Conservation (phyloP, 2,329 filamentous ascomycete genomes). For the Fusarium musae region DNA sequence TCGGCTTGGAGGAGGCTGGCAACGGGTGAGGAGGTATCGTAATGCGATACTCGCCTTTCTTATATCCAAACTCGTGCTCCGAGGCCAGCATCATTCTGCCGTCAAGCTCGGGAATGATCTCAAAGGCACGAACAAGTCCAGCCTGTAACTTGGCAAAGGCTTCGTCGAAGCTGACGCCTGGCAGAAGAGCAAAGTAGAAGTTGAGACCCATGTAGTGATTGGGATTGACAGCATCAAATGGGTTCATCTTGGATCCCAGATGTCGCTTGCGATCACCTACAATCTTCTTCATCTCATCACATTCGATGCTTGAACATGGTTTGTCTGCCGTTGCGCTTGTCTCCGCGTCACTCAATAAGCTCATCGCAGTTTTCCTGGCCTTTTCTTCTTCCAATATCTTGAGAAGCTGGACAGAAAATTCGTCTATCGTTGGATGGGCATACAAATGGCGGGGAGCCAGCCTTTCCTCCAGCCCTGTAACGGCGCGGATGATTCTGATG, state of each 20-base stretch:
- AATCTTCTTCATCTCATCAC: not conserved
- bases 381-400: not conserved
- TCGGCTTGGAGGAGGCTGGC: not conserved
- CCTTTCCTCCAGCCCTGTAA: not conserved
- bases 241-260: constrained; percentile 1
- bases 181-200: constrained; percentile 2
- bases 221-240: constrained; percentile 6
- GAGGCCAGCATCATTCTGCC: constrained; percentile 13
- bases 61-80: constrained; percentile 2
- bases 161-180: not conserved
- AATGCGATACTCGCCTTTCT: constrained; percentile 3
- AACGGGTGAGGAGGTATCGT: not conserved
- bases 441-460: constrained; percentile 5
- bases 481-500: not conserved
- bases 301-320: not conserved
- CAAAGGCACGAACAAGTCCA: not conserved
- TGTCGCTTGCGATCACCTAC: not conserved
- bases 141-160: not conserved
- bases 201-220: constrained; percentile 17
- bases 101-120: constrained; percentile 5
- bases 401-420: not conserved
- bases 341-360: rapidly evolving
- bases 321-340: not conserved
- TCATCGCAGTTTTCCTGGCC: rapidly evolving
- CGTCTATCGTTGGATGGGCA: not conserved